Conservation (phyloP, 2,329 filamentous ascomycete genomes). For the Periconia macrospinosa region DNA sequence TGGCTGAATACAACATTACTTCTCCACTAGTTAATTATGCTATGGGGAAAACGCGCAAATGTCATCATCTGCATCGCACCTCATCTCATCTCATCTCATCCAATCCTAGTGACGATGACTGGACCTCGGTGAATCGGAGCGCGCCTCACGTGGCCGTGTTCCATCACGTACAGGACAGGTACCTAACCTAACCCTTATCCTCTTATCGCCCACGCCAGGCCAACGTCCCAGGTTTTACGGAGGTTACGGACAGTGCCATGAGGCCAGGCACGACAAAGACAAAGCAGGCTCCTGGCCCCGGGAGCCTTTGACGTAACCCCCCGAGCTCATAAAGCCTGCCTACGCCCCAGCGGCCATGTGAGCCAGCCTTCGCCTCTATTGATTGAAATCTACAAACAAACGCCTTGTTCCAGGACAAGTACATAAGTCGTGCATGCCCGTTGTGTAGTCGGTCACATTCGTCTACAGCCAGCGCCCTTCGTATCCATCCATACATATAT, state of each 20-base stretch:
- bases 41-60: constrained; percentile 26
- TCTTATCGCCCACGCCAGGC: constrained; percentile 15
- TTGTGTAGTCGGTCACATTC: too few species aligned
- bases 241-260: too few species aligned
- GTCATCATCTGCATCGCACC: constrained; percentile 12
- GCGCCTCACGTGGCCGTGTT: constrained; percentile 18
- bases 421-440: too few species aligned
- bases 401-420: too few species aligned
- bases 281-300: constrained; percentile 6
- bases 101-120: constrained; percentile 2
- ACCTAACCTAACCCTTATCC: constrained; percentile 4
- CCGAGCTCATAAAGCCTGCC: constrained; percentile 9
- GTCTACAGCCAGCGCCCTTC: too few species aligned
- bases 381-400: neutral
- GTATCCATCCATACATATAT: constrained; percentile 12
- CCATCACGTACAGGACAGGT: neutral
- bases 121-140: constrained; percentile 36
- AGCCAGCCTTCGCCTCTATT: neutral
- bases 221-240: too few species aligned
- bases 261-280: constrained; percentile 25
- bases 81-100: neutral
- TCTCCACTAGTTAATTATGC: constrained; percentile 16
- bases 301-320: constrained; percentile 3
- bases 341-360: constrained; percentile 1
- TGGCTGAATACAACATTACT: constrained; percentile 19